Evolutionary conservation across 768 basidiomycete genomes (phyloP).

Genomic region (Dictyophora rubrovolvata): DNA sequence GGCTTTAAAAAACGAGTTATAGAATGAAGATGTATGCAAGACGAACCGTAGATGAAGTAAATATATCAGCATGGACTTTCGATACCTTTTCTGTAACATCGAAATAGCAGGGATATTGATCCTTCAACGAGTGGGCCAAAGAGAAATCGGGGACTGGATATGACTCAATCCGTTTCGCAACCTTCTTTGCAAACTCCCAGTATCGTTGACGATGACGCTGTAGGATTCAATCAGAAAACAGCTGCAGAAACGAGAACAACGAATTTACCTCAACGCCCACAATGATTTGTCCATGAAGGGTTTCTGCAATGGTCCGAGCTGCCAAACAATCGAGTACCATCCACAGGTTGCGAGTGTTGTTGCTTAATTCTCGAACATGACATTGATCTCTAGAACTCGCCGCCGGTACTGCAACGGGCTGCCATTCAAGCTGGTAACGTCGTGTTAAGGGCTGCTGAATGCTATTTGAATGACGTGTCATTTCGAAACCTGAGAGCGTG

Average conservation of each 20-base stretch:
- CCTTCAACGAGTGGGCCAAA: not conserved
- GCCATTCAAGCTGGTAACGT: constrained; percentile 22
- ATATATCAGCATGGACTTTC: not conserved
- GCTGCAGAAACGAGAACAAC: not conserved
- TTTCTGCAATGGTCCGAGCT: not conserved
- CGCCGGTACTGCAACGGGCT: constrained; percentile 18
- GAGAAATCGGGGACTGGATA: not conserved
- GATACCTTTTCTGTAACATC: not conserved
- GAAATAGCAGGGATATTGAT: not conserved
- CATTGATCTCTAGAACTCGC: not conserved
- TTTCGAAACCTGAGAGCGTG: constrained; percentile 22
- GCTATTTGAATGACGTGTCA: constrained; percentile 20
- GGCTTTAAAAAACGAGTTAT: not conserved
- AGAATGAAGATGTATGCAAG: not conserved
- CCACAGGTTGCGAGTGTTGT: not conserved
- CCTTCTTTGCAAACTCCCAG: not conserved
- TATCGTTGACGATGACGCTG: not conserved
- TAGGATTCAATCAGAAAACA: not conserved
- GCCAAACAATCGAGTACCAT: not conserved
- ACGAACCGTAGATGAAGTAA: not conserved
- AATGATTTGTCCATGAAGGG: not conserved
- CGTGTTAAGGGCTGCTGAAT: constrained; percentile 19
- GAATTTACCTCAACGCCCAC: not conserved
- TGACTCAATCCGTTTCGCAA: not conserved
- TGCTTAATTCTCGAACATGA: not conserved